A percentile compares a stretch with the other conserved stretches of the same genome.
These are phyloP conservation scores for Stromatinia cepivora DNA, from an alignment of 2,329 filamentous ascomycete genomes.

Conservation along the genomic window DNA sequence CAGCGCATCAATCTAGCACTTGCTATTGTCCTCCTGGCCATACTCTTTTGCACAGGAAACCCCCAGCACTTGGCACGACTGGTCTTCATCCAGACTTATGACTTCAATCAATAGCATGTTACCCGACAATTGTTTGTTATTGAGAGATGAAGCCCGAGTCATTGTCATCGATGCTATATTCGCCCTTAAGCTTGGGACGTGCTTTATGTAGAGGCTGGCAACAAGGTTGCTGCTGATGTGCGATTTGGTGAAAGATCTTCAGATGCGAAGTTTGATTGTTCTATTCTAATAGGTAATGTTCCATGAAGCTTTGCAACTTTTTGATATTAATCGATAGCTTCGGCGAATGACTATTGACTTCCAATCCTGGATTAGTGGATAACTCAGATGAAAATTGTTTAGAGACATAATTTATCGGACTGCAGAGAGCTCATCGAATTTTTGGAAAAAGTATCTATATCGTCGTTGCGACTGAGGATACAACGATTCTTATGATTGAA, in stretches of 20 bases:
- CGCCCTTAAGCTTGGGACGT: conserved; percentile 73
- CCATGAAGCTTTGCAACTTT: neutral
- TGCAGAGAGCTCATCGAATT: conserved; percentile 75
- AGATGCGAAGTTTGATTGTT: conserved; percentile 71
- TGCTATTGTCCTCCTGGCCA: conserved; percentile 68
- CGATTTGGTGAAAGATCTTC: conserved; percentile 66
- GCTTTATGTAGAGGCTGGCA: conserved; percentile 65
- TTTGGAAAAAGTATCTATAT: conserved; percentile 65
- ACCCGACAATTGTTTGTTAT: conserved; percentile 65
- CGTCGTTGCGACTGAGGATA: conserved; percentile 69
- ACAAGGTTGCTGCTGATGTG: conserved; percentile 72
- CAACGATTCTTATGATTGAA: conserved; percentile 62
- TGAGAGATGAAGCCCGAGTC: conserved; percentile 57
- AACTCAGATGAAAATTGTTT: conserved; percentile 71
- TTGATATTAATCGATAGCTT: neutral
- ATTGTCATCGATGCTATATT: no score
- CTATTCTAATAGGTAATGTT: conserved; percentile 59
- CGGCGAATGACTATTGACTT: conserved; percentile 63
- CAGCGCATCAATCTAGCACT: conserved; percentile 70
- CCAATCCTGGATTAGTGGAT: conserved; percentile 63
- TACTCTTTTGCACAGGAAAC: conserved; percentile 66
- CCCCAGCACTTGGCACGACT: conserved; percentile 71
- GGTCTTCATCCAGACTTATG: conserved; percentile 74
- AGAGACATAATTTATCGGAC: conserved; percentile 71
- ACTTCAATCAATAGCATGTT: conserved; percentile 77